Evolutionary conservation across 306 rosid genomes (phyloP), one percentile per base, ranked within the genome.

Genomic region (Psophocarpus tetragonolobus): DNA sequence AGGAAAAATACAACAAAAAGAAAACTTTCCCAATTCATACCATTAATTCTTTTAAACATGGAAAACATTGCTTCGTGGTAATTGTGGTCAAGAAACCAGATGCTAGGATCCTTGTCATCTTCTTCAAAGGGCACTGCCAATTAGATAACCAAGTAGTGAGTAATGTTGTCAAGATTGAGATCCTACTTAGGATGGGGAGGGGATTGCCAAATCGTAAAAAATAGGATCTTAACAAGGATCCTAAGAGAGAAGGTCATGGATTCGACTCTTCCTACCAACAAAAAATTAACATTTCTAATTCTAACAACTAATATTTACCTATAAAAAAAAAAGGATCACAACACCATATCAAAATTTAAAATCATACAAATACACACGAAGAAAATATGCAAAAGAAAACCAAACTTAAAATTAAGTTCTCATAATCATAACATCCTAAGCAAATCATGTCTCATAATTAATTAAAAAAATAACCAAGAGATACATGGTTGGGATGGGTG

Each of bases 31-130:
- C 12, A 68, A 80, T 56, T 27, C 50, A 38, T 86, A 94, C 98
- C 98, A 71, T 94, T 94, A 62, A 94, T 94, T 78, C 98, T 91
- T 89, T 94, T 94, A 83, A 94, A 94, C 98, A 94, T 94, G 10
- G 98, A 94, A 79, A 87, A 91, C 97, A 94, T 91, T 0, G 96
- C 78, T 51, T 94, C 98, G 1, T 94, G 97, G 77, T 94, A 94
- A 74, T 94, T 91, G 85, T 91, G 98, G 72, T 94, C 98, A 58
- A 91, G 94, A 85, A 91, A 94, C 97, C 98, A 94, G 66, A 94
- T 94, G 83, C 94, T 90, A 0, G 96, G 92, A 77, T 91, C 97
- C 87, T 85, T 91, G 10, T 94, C 97, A 33, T 94, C 98, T 84
- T 94, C 98, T 85, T 94, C 98, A 68, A 94, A 94, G 23, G 98